These are phyloP conservation scores for Fusarium napiforme DNA, from an alignment of 2,329 filamentous ascomycete species.

Conservation along the genomic window DNA sequence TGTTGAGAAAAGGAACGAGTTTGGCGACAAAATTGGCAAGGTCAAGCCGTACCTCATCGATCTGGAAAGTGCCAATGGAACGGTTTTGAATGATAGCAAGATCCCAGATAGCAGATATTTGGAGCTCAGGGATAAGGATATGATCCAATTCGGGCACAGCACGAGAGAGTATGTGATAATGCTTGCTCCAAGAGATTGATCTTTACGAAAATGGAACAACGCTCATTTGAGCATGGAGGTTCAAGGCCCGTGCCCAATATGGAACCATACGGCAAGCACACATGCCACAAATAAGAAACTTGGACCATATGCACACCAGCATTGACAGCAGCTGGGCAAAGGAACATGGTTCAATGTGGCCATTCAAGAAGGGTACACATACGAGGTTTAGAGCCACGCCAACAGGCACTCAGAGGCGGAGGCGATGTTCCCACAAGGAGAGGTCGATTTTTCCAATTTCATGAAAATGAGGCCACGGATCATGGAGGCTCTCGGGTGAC, in stretches of 20 bases:
- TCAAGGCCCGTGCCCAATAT: background rate
- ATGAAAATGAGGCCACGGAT: background rate
- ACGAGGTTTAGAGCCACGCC: background rate
- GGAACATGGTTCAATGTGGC: background rate
- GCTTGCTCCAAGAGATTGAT: constrained; percentile 67
- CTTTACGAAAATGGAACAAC: background rate
- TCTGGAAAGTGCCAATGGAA: constrained; percentile 92
- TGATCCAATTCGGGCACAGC: constrained; percentile 88
- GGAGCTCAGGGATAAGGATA: constrained; percentile 88
- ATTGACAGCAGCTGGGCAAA: background rate
- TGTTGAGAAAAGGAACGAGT: constrained; percentile 85
- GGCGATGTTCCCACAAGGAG: background rate
- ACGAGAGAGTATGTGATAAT: constrained; percentile 96
- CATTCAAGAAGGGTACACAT: background rate
- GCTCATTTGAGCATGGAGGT: background rate
- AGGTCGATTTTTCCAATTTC: background rate
- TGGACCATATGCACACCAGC: background rate
- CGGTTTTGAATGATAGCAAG: constrained; percentile 79
- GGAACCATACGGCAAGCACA: background rate
- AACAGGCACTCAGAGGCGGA: background rate
- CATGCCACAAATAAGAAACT: background rate
- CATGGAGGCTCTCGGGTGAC: background rate
- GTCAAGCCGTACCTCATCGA: constrained; percentile 93
- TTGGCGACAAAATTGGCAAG: constrained; percentile 81
- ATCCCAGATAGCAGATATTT: constrained; percentile 83